These are phyloP conservation scores for Rhodotorula mucilaginosa DNA, from an alignment of 1,284 basidiomycete species.

Conservation along the genomic window DNA sequence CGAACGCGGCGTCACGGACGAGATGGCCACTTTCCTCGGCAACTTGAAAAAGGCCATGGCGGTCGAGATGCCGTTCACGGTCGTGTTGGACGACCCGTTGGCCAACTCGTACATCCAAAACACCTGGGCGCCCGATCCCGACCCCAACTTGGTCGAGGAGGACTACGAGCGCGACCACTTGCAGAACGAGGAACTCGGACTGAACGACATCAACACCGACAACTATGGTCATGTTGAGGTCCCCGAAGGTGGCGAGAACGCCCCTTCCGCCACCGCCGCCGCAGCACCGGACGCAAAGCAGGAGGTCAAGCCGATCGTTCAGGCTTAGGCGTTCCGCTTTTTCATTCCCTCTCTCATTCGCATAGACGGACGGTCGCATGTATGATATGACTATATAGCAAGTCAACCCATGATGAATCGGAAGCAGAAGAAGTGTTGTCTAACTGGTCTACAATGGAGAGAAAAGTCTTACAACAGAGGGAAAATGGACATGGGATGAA, in stretches of 20 bases:
- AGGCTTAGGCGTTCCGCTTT: background rate
- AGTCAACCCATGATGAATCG: too few species aligned
- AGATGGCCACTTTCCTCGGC: conserved; percentile 73
- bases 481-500: background rate
- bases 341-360: background rate
- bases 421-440: background rate
- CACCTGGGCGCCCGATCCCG: conserved; percentile 58
- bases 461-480: too few species aligned
- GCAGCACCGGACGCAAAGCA: background rate
- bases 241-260: background rate
- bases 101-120: conserved; percentile 97
- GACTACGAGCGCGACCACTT: conserved; percentile 79
- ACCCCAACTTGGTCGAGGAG: conserved; percentile 60
- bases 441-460: too few species aligned
- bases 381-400: too few species aligned
- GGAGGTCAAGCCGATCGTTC: background rate
- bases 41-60: conserved; percentile 77
- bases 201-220: conserved; percentile 95
- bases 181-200: conserved; percentile 92
- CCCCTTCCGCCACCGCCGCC: background rate
- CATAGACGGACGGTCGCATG: background rate
- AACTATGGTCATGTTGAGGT: conserved; percentile 57
- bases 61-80: conserved; percentile 74
- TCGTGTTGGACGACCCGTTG: conserved; percentile 93
- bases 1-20: conserved; percentile 54